phyloP scores from a whole-genome alignment of 2,329 filamentous ascomycete genomes.

The Fusarium palustre region DNA sequence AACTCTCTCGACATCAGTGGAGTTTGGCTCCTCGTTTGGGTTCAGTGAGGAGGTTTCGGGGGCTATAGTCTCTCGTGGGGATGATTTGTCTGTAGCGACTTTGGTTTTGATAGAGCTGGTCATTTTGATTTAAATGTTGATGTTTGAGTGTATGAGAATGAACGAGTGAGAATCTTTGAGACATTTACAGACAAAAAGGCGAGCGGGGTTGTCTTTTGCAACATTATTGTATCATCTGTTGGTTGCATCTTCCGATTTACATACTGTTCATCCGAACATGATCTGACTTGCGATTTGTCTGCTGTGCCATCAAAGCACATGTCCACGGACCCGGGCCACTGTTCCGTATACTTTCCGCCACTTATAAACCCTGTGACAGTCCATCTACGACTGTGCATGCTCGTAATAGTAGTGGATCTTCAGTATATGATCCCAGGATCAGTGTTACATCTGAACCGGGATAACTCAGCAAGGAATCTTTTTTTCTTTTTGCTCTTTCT shows the following conservation, averaged over 20 bases:
- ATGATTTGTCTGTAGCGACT: rapidly evolving
- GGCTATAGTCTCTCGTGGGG: rapidly evolving
- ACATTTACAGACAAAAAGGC: not conserved
- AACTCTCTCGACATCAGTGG: rapidly evolving
- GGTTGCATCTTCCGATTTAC: not conserved
- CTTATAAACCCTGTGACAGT: not conserved
- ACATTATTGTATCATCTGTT: not conserved
- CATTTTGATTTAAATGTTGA: not conserved
- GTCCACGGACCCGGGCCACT: too few relatives aligned
- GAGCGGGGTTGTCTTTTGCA: not conserved
- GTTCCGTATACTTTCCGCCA: not conserved
- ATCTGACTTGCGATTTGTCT: not conserved
- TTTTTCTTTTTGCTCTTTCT: too few relatives aligned
- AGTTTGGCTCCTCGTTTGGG: not conserved
- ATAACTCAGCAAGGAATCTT: not conserved
- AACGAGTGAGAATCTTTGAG: not conserved
- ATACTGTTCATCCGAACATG: not conserved
- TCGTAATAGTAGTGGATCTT: not conserved
- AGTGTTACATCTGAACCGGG: not conserved
- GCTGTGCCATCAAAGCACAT: not conserved
- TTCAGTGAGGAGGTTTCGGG: rapidly evolving
- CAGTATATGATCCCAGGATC: not conserved
- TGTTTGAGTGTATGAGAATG: too few relatives aligned
- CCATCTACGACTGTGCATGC: not conserved
- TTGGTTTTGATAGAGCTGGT: not conserved